A percentile compares a stretch with the other conserved stretches of the same genome.
phyloP scores from a whole-genome alignment of 2,329 filamentous ascomycete species.

The Teratosphaeria viscida region DNA sequence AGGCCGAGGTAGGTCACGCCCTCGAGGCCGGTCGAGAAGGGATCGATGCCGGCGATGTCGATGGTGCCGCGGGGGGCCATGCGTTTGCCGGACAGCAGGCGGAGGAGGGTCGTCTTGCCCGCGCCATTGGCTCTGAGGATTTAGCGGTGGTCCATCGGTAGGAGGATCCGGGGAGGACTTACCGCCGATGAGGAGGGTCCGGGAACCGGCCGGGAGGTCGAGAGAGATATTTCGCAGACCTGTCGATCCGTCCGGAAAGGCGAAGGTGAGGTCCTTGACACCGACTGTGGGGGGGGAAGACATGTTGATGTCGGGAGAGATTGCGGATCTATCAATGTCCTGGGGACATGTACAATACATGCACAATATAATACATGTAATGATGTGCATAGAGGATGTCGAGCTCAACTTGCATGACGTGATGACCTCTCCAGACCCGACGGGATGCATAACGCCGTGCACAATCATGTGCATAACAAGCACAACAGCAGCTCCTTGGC shows the following conservation, averaged over 20 bases:
- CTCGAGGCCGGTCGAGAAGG: conserved; percentile 80
- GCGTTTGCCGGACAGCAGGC: conserved; percentile 87
- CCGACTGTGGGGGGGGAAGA: conserved; percentile 54
- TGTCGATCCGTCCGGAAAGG: conserved; percentile 73
- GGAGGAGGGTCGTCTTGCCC: conserved; percentile 92
- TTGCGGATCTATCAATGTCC: neutral
- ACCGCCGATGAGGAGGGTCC: conserved; percentile 85
- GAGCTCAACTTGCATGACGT: neutral
- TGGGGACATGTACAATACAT: neutral
- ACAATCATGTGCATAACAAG: too few relatives aligned
- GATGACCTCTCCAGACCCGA: neutral
- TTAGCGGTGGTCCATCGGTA: conserved; percentile 10
- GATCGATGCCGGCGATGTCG: conserved; percentile 71
- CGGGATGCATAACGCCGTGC: too few relatives aligned
- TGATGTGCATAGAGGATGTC: neutral
- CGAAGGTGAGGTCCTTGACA: conserved; percentile 71
- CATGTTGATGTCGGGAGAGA: conserved; percentile 8
- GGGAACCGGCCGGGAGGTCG: conserved; percentile 67
- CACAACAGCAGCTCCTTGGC: too few relatives aligned
- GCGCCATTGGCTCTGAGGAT: conserved; percentile 67
- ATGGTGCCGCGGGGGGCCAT: conserved; percentile 71
- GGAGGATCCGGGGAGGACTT: conserved; percentile 16
- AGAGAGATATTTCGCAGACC: conserved; percentile 67
- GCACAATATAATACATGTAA: too few relatives aligned
- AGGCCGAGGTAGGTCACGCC: conserved; percentile 95